Percentiles rank a stretch among this genome's conserved stretches.
Evolutionary conservation across 805 yeast genomes (phyloP).

Genomic region (Monosporozyma servazzii): DNA sequence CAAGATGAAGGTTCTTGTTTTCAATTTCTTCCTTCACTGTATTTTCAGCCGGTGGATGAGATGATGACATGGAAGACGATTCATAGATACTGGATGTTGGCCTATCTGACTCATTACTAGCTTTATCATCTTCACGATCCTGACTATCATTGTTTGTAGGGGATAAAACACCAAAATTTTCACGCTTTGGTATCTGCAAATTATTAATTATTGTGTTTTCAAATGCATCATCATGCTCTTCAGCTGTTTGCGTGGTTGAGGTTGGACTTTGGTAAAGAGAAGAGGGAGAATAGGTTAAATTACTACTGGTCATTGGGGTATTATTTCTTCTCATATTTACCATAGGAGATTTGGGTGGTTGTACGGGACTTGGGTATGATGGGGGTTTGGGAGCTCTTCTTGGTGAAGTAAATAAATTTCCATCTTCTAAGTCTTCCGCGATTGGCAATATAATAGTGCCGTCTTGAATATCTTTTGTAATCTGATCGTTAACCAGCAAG

Average conservation of each 20-base stretch:
- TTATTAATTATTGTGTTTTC: background rate
- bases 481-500: conserved; percentile 10
- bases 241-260: background rate
- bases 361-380: conserved; percentile 35
- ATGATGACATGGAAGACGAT: conserved; percentile 2
- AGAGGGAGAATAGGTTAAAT: conserved; percentile 16
- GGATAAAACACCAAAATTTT: background rate
- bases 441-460: conserved; percentile 2
- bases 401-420: conserved; percentile 48
- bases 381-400: conserved; percentile 70
- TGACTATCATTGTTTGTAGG: background rate
- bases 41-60: background rate
- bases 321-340: background rate
- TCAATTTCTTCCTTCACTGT: background rate
- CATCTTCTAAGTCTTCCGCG: conserved; percentile 8
- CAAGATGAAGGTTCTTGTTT: conserved; percentile 1
- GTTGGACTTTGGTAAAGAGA: conserved; percentile 16
- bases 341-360: conserved; percentile 29
- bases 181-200: background rate
- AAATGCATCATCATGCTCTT: background rate
- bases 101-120: conserved; percentile 19
- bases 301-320: conserved; percentile 3
- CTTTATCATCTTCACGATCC: conserved; percentile 1
- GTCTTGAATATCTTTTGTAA: conserved; percentile 4
- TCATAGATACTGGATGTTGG: conserved; percentile 36